Evolutionary conservation across 1,284 basidiomycete genomes (phyloP).

Genomic region (Sporisorium scitamineum): DNA sequence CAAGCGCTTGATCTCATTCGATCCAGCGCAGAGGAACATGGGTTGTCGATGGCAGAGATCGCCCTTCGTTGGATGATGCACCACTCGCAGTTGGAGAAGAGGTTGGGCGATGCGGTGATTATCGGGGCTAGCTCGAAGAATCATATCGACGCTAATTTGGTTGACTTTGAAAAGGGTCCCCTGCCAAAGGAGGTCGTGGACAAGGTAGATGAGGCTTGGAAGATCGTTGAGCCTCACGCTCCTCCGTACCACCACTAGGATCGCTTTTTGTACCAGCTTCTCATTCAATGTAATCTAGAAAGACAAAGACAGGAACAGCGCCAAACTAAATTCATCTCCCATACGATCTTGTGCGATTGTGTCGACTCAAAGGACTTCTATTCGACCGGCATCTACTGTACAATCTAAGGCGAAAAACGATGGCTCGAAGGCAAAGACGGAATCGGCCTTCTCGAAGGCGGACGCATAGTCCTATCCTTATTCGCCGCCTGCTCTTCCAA

Average conservation of each 20-base stretch:
- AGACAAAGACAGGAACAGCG: no score
- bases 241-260: slow-evolving; percentile 43
- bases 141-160: slow-evolving; percentile 55
- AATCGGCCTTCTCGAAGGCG: slow-evolving; percentile 40
- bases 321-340: not conserved
- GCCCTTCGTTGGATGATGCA: slow-evolving; percentile 58
- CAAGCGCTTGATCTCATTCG: slow-evolving; percentile 64
- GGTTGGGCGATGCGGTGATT: slow-evolving; percentile 48
- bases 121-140: slow-evolving; percentile 50
- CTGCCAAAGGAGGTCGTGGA: slow-evolving; percentile 46
- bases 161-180: slow-evolving; percentile 52
- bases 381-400: not conserved
- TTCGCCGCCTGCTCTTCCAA: slow-evolving; percentile 8
- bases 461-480: slow-evolving; percentile 40
- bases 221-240: slow-evolving; percentile 46
- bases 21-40: slow-evolving; percentile 46
- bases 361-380: not conserved
- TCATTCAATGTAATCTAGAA: not conserved
- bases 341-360: not conserved
- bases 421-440: slow-evolving; percentile 37
- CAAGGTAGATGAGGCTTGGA: slow-evolving; percentile 54
- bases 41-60: slow-evolving; percentile 41
- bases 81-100: slow-evolving; percentile 40
- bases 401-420: slow-evolving; percentile 25
- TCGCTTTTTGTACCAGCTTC: not conserved